These are phyloP conservation scores for Rhodomyrtus tomentosa DNA, from an alignment of 345 rosid genomes.

Conservation along the genomic window DNA sequence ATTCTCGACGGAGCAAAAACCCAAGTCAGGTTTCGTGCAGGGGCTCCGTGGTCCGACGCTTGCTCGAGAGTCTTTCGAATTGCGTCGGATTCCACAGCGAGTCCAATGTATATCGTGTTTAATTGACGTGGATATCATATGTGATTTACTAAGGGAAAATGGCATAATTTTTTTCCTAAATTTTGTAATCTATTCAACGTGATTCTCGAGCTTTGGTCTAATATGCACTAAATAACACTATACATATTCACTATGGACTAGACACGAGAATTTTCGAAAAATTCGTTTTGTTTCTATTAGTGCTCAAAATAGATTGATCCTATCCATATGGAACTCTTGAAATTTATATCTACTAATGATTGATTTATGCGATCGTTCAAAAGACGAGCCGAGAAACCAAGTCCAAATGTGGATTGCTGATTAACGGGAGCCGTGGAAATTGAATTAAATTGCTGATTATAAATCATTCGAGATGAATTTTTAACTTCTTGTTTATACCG, in stretches of 20 bases:
- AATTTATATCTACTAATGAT: neutral
- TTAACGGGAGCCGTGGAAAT: neutral
- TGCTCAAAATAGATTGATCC: neutral
- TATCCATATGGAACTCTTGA: neutral
- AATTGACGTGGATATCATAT: no score
- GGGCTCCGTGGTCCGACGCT: neutral
- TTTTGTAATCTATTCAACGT: no score
- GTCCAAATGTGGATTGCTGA: neutral
- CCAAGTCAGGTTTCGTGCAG: neutral
- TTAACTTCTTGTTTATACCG: no score
- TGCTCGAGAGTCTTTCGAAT: neutral
- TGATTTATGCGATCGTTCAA: neutral
- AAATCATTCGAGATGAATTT: no score
- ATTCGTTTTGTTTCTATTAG: neutral
- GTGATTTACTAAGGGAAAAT: no score
- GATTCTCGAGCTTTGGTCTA: no score
- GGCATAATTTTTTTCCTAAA: no score
- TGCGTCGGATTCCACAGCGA: neutral
- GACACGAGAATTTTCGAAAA: neutral
- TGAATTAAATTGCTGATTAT: neutral
- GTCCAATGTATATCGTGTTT: neutral
- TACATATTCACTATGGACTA: no score
- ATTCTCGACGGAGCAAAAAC: neutral
- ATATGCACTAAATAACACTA: no score
- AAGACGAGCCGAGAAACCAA: neutral